Conservation (phyloP, 2,329 filamentous ascomycete species). For the Helotiales sp. region DNA sequence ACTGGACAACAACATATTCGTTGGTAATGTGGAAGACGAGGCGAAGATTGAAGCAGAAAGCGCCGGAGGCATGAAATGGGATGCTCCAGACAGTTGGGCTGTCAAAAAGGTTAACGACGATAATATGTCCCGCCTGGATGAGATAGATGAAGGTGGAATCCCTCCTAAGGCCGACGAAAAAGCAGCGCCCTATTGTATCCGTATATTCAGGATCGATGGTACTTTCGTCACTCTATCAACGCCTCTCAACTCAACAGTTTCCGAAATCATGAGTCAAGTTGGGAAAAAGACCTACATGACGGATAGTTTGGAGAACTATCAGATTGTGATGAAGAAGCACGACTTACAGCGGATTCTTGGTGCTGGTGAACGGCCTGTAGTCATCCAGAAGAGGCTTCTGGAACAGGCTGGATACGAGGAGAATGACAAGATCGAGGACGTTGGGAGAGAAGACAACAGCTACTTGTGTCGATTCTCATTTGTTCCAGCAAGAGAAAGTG, state of each 20-base stretch:
- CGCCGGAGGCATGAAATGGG: conserved; percentile 68
- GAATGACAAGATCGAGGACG: conserved; percentile 85
- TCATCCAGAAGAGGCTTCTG: conserved; percentile 89
- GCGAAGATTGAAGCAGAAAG: conserved; percentile 38
- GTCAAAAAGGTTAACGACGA: conserved; percentile 78
- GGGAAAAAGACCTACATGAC: conserved; percentile 93
- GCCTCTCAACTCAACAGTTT: conserved; percentile 80
- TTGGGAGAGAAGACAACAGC: conserved; percentile 95
- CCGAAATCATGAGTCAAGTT: conserved; percentile 86
- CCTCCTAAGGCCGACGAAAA: conserved; percentile 76
- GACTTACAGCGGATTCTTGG: conserved; percentile 83
- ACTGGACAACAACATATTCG: conserved; percentile 61
- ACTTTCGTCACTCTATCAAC: conserved; percentile 94
- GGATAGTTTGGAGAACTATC: conserved; percentile 90
- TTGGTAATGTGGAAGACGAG: conserved; percentile 51
- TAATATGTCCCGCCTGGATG: conserved; percentile 57
- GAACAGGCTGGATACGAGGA: conserved; percentile 92
- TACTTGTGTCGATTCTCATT: conserved; percentile 97
- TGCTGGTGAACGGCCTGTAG: conserved; percentile 77
- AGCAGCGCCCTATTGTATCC: conserved; percentile 82
- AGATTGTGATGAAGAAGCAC: conserved; percentile 94
- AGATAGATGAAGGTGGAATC: conserved; percentile 71
- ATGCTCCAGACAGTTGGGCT: conserved; percentile 95
- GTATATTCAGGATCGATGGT: conserved; percentile 90
- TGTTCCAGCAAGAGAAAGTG: conserved; percentile 84